These are phyloP conservation scores for Rosellinia necatrix DNA, from an alignment of 2,329 filamentous ascomycete species.

Conservation along the genomic window DNA sequence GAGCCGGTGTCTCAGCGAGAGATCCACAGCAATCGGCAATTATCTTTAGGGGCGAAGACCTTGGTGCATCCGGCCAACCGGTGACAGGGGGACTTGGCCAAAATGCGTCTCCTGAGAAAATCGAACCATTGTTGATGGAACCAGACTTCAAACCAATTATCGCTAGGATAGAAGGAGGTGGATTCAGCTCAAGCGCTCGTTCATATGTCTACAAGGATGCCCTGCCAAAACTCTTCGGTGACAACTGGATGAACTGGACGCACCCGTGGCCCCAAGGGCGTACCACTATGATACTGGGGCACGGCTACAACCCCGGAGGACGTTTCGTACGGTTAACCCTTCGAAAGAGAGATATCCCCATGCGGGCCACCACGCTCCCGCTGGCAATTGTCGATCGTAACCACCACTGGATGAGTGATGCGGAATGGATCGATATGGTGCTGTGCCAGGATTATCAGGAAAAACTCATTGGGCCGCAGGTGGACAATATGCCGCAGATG, in stretches of 20 bases:
- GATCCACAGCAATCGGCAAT: too few relatives aligned
- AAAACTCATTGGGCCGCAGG: neutral
- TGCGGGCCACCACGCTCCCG: neutral
- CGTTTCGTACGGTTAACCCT: neutral
- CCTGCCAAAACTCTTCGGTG: neutral
- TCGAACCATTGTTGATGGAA: too few relatives aligned
- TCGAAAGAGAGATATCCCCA: neutral
- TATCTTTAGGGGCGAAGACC: too few relatives aligned
- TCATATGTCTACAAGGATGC: neutral
- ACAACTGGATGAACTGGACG: neutral
- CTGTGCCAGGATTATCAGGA: neutral
- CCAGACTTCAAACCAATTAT: too few relatives aligned
- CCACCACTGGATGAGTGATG: neutral
- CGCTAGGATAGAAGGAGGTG: neutral
- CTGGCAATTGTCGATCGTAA: neutral
- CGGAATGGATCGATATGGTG: neutral
- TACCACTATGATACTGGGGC: neutral
- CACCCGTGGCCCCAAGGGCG: neutral
- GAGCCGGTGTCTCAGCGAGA: too few relatives aligned
- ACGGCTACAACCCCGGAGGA: neutral
- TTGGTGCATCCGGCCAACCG: too few relatives aligned
- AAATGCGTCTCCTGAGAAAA: too few relatives aligned
- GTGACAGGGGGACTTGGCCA: too few relatives aligned
- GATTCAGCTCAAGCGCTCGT: too few relatives aligned
- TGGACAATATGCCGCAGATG: too few relatives aligned